Evolutionary conservation across 129 eudicot species (phyloP).

Genomic region (Erigeron canadensis): DNA sequence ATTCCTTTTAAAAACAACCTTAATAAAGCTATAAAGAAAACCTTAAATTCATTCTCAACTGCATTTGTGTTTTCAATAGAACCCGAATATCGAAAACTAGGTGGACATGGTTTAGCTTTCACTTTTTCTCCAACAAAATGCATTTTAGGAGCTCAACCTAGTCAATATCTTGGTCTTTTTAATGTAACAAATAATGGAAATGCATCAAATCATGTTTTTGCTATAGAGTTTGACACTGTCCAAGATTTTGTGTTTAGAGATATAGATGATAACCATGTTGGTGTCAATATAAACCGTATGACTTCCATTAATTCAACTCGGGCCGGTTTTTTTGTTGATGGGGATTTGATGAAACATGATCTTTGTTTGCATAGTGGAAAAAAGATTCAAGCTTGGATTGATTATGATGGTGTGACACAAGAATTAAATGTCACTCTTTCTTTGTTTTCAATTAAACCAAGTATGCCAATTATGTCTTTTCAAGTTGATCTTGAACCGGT

Average conservation of each 20-base stretch:
- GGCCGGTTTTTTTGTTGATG: constrained; percentile 43
- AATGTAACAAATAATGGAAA: constrained; percentile 47
- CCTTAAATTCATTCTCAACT: constrained; percentile 54
- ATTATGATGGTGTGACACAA: constrained; percentile 43
- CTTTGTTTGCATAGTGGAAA: constrained; percentile 47
- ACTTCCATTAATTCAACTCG: constrained; percentile 38
- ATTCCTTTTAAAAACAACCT: constrained; percentile 47
- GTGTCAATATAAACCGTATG: constrained; percentile 54
- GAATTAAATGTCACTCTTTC: constrained; percentile 48
- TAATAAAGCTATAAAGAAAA: neutral
- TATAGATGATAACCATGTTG: constrained; percentile 65
- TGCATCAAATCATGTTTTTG: constrained; percentile 51
- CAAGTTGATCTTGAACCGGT: constrained; percentile 50
- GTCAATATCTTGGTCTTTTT: constrained; percentile 60
- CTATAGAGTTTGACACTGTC: constrained; percentile 76
- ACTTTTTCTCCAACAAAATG: constrained; percentile 48
- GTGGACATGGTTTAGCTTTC: constrained; percentile 80
- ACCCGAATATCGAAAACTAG: constrained; percentile 46
- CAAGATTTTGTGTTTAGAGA: constrained; percentile 54
- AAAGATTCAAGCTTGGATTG: constrained; percentile 61
- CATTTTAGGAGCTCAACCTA: constrained; percentile 50
- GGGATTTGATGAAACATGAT: constrained; percentile 31
- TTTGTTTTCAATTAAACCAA: constrained; percentile 43
- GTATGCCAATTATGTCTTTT: constrained; percentile 44
- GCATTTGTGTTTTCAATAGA: constrained; percentile 50